These are phyloP conservation scores for Chlorella vulgaris DNA, from an alignment of 139 green algal species.

Conservation along the genomic window DNA sequence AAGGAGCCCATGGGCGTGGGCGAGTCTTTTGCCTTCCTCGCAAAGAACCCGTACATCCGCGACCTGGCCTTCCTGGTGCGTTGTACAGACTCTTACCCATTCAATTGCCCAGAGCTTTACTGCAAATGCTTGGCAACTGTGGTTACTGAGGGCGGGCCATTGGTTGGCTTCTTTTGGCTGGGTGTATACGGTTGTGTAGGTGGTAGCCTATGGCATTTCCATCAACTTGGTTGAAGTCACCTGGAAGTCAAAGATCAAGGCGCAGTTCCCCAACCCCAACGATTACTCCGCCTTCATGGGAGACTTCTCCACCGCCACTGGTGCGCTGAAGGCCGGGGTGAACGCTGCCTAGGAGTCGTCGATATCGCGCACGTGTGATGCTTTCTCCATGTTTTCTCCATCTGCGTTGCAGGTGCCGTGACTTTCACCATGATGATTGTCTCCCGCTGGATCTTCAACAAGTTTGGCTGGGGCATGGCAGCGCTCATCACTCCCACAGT, in stretches of 20 bases:
- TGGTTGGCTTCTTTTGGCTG: too few relatives aligned
- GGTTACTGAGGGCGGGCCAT: too few relatives aligned
- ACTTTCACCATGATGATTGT: constrained; percentile 99
- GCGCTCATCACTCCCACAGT: constrained; percentile 97
- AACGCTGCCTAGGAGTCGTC: neutral
- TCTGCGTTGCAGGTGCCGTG: constrained; percentile 65
- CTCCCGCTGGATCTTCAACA: constrained; percentile 93
- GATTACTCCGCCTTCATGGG: constrained; percentile 95
- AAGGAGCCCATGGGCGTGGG: constrained; percentile 93
- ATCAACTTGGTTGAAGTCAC: constrained; percentile 99
- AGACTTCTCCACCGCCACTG: constrained; percentile 76
- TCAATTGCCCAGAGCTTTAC: too few relatives aligned
- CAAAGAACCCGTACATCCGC: constrained; percentile 93
- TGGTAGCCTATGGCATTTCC: constrained; percentile 97
- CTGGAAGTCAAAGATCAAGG: constrained; percentile 99
- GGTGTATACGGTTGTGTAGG: too few relatives aligned
- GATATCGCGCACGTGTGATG: too few relatives aligned
- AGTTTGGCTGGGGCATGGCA: constrained; percentile 96
- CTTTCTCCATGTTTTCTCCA: too few relatives aligned
- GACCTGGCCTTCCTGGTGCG: constrained; percentile 91
- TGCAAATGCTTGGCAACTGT: too few relatives aligned
- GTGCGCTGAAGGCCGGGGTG: neutral
- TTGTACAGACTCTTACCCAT: too few relatives aligned
- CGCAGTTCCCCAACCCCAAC: constrained; percentile 98
- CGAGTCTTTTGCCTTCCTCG: constrained; percentile 95